phyloP scores from a whole-genome alignment of 768 basidiomycete genomes.

The Mycena chlorophos region DNA sequence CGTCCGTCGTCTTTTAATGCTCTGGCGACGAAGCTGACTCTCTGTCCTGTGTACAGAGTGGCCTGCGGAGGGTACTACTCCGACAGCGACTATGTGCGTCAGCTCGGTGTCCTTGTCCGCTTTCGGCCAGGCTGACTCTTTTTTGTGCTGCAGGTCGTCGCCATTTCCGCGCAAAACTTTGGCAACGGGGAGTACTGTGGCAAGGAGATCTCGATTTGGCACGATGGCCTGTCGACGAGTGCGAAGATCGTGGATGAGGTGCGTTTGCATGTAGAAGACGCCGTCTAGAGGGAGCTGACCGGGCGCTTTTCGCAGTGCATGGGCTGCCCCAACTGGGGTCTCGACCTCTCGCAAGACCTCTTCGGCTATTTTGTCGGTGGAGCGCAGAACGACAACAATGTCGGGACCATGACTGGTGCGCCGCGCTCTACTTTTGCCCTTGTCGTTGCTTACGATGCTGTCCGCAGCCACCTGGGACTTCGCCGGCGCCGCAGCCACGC shows the following conservation, averaged over 20 bases:
- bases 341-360: constrained; percentile 41
- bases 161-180: constrained; percentile 23
- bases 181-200: constrained; percentile 33
- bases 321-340: constrained; percentile 29
- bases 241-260: constrained; percentile 38
- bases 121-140: background rate
- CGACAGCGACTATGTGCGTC: constrained; percentile 9
- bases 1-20: background rate
- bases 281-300: background rate
- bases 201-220: constrained; percentile 36
- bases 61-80: constrained; percentile 5
- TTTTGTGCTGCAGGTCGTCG: constrained; percentile 4
- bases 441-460: background rate
- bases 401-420: constrained; percentile 10
- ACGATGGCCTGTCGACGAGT: constrained; percentile 29
- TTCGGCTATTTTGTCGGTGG: constrained; percentile 37
- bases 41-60: background rate
- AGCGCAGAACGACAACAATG: constrained; percentile 1
- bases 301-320: constrained; percentile 27
- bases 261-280: background rate
- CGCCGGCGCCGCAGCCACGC: constrained; percentile 6
- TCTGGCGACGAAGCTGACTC: background rate
- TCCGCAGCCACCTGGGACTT: background rate
- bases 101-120: background rate
- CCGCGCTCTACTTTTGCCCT: background rate